Base-by-base conservation (phyloP, 2,329 filamentous ascomycete genomes). In the Tothia fuscella region DNA sequence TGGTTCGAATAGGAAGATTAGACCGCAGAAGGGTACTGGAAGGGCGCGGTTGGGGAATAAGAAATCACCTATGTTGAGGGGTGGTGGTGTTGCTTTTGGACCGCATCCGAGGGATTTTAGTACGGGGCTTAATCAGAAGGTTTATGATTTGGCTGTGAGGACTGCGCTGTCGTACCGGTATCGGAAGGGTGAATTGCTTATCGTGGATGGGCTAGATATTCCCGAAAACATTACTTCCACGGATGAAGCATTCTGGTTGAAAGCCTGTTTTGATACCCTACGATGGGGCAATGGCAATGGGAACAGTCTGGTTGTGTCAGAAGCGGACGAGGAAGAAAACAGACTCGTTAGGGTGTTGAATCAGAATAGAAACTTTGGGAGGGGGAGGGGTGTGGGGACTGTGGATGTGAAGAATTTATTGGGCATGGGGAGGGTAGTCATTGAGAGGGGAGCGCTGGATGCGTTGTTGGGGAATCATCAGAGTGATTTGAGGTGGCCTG, bases 321-420 rank as follows among this genome's bases (percentile, higher is more conserved):
- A 70, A 28, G 78, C 80, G 25, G 67, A 94, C 56, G 70, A 73
- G 39, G 65, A 72, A 38, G 66, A 61, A 66, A 68, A 41, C 63
- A 74, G 45, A 63, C 80, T 47, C 74, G 72, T 6, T 66, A 74
- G 63, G 80, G 38, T 30, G 71, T 34, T 44, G 26, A 47, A 67
- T 72, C 35, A 70, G 74, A 31, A 30, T 31, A 30, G 32, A 14
- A 14, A 43, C 6, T 38, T 87, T 47, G 85, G 82, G 16, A 74
- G 77, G 43, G 80, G 80, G 6, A 66, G 87, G 51, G 72, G 75
- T 44, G 68, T 80, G 45, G 66, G 72, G n/a, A 82, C 93, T 48
- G 85, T 98, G 26, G 91, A 96, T 62, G 86, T 98, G 48, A 98
- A 96, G 73, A 84, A 96, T 59, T 63, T 98, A 49, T 65, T 98